Base-by-base conservation (phyloP, 1,139 yeast genomes). In the Yamadazyma friedrichii region DNA sequence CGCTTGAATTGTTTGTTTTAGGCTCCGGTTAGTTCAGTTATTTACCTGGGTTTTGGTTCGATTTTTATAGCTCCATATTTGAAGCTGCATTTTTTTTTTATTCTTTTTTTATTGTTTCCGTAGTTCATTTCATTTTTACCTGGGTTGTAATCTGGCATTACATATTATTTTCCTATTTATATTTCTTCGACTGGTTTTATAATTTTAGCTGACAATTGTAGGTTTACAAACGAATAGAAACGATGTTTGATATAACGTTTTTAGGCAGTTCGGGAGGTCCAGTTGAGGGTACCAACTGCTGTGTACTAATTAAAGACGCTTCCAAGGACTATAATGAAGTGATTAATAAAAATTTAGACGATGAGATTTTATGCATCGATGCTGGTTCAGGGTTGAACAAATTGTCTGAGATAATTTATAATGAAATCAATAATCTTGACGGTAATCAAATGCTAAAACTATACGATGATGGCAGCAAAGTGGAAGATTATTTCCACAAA, bases 191-290 rank as follows among this genome's bases (percentile, higher is more conserved):
- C 9, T 20, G 24, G 24, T 20, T 5, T 5, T 20, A 20, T 20
- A 20, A n/a, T n/a, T 20, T 20, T 5, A 20, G 8, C 24, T 20
- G 8, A 6, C 24, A 20, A 6, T 20, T 20, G 8, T 20, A 20
- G 24, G 8, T 20, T 6, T 20, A 20, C 24, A 5, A 20, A 20
- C 24, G 24, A 20, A 20, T 8, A 20, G 5, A 6, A 20, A 22
- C 27, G 11, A 36, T 40, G 42, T 40, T 61, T 43, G 65, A 61
- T 43, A 52, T 84, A 30, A 80, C 86, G 1, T 75, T 83, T 34
- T 61, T 84, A 43, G 95, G 95, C 4, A 74, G 85, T 12, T 76
- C 85, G 3, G 95, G 95, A 5, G 95, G 95, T 5, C 94, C 94
- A 0, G 57, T 80, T 13, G 91, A 84, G 31, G 78, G 80, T 9